These are phyloP conservation scores for Candida mesenterica DNA, from an alignment of 1,139 yeast genomes.

Conservation along the genomic window DNA sequence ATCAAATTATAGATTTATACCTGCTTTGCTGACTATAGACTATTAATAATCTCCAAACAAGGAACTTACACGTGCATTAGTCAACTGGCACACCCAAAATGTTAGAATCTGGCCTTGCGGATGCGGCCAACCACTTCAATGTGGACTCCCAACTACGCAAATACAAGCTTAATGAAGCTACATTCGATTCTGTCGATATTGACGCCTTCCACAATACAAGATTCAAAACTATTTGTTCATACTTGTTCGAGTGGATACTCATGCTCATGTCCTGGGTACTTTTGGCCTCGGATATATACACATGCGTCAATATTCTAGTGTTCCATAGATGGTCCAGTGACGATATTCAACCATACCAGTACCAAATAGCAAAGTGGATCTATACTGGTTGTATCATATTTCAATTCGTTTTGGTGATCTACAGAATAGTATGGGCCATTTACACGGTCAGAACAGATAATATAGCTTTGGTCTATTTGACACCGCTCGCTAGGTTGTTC, in stretches of 20 bases:
- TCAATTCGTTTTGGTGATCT: constrained; percentile 57
- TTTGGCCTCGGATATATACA: constrained; percentile 73
- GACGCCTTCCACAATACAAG: constrained; percentile 54
- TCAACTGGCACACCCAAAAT: not conserved
- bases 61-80: no score
- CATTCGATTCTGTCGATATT: constrained; percentile 43
- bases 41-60: no score
- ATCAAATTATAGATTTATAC: no score
- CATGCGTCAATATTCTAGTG: constrained; percentile 73
- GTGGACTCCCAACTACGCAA: constrained; percentile 24
- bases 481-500: constrained; percentile 56
- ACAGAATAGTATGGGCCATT: constrained; percentile 61
- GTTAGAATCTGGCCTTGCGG: not conserved
- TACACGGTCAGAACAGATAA: constrained; percentile 58
- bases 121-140: constrained; percentile 10
- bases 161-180: constrained; percentile 38
- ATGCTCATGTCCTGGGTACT: constrained; percentile 56
- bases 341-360: constrained; percentile 54
- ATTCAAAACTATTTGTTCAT: constrained; percentile 53
- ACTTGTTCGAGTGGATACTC: constrained; percentile 49
- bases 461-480: constrained; percentile 71
- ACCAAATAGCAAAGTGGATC: constrained; percentile 69
- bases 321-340: constrained; percentile 71
- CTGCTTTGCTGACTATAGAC: no score
- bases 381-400: constrained; percentile 85